Evolutionary conservation across 2,329 filamentous ascomycete species (phyloP).

Genomic region (Atkinsonella hypoxylon): DNA sequence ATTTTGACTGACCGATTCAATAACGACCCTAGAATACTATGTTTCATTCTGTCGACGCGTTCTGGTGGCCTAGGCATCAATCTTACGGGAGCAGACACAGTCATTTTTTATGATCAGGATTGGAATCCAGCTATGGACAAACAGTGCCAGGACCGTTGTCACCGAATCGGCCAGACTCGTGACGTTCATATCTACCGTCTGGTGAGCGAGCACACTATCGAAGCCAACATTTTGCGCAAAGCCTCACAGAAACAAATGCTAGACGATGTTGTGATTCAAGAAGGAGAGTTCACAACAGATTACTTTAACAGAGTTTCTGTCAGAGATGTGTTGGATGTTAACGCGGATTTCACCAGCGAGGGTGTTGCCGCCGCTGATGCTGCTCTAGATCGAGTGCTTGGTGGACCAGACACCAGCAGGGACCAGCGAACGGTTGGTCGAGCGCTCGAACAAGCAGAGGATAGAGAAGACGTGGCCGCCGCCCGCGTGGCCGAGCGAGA

Average conservation of each 20-base stretch:
- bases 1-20: slow-evolving; percentile 96
- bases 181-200: slow-evolving; percentile 97
- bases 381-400: slow-evolving; percentile 78
- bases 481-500: slow-evolving; percentile 83
- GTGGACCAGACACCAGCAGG: slow-evolving; percentile 47
- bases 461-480: slow-evolving; percentile 80
- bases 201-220: slow-evolving; percentile 86
- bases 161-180: slow-evolving; percentile 92
- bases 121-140: slow-evolving; percentile 99
- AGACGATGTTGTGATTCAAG: slow-evolving; percentile 96
- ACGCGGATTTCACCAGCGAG: slow-evolving; percentile 34
- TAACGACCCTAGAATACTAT: slow-evolving; percentile 79
- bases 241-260: slow-evolving; percentile 96
- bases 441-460: slow-evolving; percentile 80
- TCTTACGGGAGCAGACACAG: slow-evolving; percentile 87
- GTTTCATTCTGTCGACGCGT: slow-evolving; percentile 89
- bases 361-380: slow-evolving; percentile 62
- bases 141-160: slow-evolving; percentile 93
- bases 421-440: slow-evolving; percentile 53
- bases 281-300: slow-evolving; percentile 95
- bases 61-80: slow-evolving; percentile 95
- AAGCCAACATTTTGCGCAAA: slow-evolving; percentile 94
- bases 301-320: slow-evolving; percentile 76
- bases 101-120: slow-evolving; percentile 98
- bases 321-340: slow-evolving; percentile 53